These are phyloP conservation scores for Psilocybe sp. DNA, from an alignment of 768 basidiomycete species.

Conservation along the genomic window DNA sequence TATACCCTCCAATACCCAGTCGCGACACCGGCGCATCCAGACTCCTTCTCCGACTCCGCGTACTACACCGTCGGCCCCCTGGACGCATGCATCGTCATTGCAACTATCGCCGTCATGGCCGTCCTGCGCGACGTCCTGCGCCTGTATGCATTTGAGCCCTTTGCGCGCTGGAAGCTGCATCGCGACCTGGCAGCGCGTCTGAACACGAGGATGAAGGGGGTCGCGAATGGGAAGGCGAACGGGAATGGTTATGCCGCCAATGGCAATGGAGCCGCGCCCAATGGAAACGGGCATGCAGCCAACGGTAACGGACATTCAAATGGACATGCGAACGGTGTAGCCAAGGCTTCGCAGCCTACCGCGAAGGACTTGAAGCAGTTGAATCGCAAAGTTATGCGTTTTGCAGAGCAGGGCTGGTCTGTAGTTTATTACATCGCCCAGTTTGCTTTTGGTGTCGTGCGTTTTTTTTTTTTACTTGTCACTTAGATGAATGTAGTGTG, in stretches of 20 bases:
- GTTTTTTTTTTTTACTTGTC: constrained; percentile 33
- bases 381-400: constrained; percentile 74
- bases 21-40: constrained; percentile 49
- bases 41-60: constrained; percentile 68
- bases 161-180: constrained; percentile 74
- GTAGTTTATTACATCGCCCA: constrained; percentile 75
- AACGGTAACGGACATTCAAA: constrained; percentile 18
- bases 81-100: constrained; percentile 78
- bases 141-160: constrained; percentile 72
- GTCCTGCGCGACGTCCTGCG: constrained; percentile 77
- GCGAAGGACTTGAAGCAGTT: constrained; percentile 55
- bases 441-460: constrained; percentile 78
- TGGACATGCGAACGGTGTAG: constrained; percentile 23
- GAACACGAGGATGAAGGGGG: constrained; percentile 18
- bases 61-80: constrained; percentile 74
- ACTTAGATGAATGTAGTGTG: constrained; percentile 7
- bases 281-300: constrained; percentile 11
- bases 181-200: constrained; percentile 41
- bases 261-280: constrained; percentile 15
- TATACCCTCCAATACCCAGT: constrained; percentile 72
- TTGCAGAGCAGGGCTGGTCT: constrained; percentile 95
- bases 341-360: constrained; percentile 20
- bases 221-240: constrained; percentile 25
- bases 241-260: constrained; percentile 25
- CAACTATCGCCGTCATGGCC: constrained; percentile 88